phyloP scores from a whole-genome alignment of 1,139 yeast species.

The Maudiozyma humilis region DNA sequence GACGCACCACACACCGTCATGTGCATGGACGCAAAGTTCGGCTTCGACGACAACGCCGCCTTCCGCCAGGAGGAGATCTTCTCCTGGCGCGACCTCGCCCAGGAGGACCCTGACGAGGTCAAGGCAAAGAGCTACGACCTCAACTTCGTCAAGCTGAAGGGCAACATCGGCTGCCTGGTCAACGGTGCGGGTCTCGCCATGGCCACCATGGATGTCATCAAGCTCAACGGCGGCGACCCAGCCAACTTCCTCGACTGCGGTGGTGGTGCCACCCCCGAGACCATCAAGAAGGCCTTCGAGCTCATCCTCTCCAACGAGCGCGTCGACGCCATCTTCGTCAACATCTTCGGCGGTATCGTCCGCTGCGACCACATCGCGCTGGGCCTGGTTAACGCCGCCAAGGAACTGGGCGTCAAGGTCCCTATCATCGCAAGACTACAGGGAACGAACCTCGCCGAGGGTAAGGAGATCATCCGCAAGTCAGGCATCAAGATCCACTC shows the following conservation, averaged over 20 bases:
- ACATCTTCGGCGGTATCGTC: constrained; percentile 98
- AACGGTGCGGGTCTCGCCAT: constrained; percentile 99
- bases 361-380: constrained; percentile 98
- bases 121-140: constrained; percentile 84
- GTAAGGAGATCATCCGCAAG: constrained; percentile 75
- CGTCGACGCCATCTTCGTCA: constrained; percentile 93
- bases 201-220: constrained; percentile 99
- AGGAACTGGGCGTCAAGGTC: constrained; percentile 77
- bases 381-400: constrained; percentile 91
- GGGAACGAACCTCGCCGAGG: constrained; percentile 92
- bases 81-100: constrained; percentile 93
- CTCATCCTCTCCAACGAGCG: constrained; percentile 82
- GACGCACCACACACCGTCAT: constrained; percentile 59
- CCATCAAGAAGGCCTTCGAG: constrained; percentile 94
- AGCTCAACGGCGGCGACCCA: constrained; percentile 96
- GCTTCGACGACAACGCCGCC: constrained; percentile 92
- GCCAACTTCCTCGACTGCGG: constrained; percentile 99
- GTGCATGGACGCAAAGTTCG: constrained; percentile 99
- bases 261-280: constrained; percentile 98
- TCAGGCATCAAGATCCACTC: constrained; percentile 92
- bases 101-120: constrained; percentile 97
- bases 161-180: constrained; percentile 96
- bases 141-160: constrained; percentile 95
- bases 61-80: constrained; percentile 94
- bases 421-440: constrained; percentile 98